These are phyloP conservation scores for Melampsora larici-populina DNA, from an alignment of 1,284 basidiomycete species.

Conservation along the genomic window DNA sequence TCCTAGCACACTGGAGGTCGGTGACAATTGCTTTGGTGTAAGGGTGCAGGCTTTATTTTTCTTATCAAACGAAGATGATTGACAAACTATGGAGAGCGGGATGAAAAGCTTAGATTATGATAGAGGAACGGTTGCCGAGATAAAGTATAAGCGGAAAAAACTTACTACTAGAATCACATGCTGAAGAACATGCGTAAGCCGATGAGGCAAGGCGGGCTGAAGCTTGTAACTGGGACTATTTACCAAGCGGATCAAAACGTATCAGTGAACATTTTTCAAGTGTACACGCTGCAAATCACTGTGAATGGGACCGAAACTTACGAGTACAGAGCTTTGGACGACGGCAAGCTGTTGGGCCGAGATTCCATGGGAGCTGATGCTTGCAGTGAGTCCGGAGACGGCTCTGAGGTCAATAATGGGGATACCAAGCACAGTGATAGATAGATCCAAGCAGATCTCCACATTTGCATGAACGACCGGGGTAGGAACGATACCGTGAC, in stretches of 20 bases:
- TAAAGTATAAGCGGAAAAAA: background rate
- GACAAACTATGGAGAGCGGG: conserved; percentile 18
- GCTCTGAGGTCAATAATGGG: conserved; percentile 2
- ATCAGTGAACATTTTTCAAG: no score
- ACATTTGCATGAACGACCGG: background rate
- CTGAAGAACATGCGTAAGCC: conserved; percentile 11
- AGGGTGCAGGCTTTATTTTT: conserved; percentile 16
- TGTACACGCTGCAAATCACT: background rate
- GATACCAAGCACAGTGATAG: conserved; percentile 36
- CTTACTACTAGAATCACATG: conserved; percentile 26
- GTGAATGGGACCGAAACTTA: background rate
- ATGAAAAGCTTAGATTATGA: background rate
- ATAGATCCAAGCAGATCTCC: conserved; percentile 39
- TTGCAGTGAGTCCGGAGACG: conserved; percentile 10
- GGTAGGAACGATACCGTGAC: background rate
- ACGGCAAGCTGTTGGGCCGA: conserved; percentile 17
- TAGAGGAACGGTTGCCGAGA: no score
- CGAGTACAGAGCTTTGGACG: conserved; percentile 21
- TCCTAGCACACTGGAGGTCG: conserved; percentile 12
- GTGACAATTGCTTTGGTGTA: conserved; percentile 25
- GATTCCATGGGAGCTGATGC: conserved; percentile 18
- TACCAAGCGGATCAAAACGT: background rate
- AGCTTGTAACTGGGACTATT: conserved; percentile 18
- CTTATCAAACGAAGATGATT: conserved; percentile 11
- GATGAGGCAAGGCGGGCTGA: conserved; percentile 16